These are phyloP conservation scores for Ogataea wickerhamii DNA, from an alignment of 805 yeast genomes.

Conservation along the genomic window DNA sequence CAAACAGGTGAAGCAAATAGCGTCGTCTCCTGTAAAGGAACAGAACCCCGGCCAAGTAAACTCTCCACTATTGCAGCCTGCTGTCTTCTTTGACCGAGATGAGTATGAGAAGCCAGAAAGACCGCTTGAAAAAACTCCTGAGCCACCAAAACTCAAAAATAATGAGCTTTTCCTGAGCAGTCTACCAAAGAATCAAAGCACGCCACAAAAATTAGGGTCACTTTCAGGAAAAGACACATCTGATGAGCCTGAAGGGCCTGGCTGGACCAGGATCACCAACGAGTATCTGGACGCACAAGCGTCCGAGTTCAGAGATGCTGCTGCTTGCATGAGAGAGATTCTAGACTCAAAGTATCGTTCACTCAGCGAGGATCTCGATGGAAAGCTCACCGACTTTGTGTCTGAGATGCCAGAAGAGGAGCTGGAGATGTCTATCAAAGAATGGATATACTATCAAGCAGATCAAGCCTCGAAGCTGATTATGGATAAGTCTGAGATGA, in stretches of 20 bases:
- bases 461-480: constrained; percentile 49
- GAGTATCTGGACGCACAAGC: constrained; percentile 24
- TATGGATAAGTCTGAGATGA: constrained; percentile 40
- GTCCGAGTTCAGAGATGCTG: constrained; percentile 32
- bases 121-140: background rate
- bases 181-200: constrained; percentile 17
- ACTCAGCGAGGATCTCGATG: constrained; percentile 60
- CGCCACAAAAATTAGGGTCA: constrained; percentile 8
- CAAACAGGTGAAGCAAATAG: background rate
- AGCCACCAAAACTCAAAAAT: background rate
- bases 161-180: constrained; percentile 7
- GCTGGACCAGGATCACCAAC: constrained; percentile 31
- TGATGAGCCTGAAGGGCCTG: constrained; percentile 1
- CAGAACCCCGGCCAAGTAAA: no score
- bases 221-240: background rate
- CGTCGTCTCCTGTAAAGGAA: no score
- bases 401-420: constrained; percentile 69
- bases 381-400: constrained; percentile 59
- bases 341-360: constrained; percentile 34
- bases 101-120: background rate
- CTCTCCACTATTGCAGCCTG: no score
- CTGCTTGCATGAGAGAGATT: constrained; percentile 25
- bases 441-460: constrained; percentile 64
- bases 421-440: constrained; percentile 61
- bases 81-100: no score